A percentile compares a stretch with the other conserved stretches of the same genome.
Evolutionary conservation across 202 grass and related monocot species (phyloP).

Genomic region (Alloteropsis angusta): DNA sequence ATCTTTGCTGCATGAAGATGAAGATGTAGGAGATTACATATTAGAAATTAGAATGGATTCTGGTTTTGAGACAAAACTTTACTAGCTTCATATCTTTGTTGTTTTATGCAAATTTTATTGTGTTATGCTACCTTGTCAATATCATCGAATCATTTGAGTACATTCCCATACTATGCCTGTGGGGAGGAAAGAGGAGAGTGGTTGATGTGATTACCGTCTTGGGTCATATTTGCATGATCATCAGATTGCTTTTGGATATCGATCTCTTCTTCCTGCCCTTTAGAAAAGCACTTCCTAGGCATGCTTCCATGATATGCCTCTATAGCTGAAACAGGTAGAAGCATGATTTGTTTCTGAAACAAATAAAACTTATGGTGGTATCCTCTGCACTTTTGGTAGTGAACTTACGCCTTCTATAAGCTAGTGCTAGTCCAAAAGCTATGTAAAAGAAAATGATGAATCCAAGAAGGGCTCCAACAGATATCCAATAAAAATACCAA

Average conservation of each 20-base stretch:
- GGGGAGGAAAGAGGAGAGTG: neutral
- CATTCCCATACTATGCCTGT: neutral
- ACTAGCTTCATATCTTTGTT: neutral
- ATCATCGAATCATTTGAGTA: neutral
- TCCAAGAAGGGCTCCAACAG: conserved; percentile 51
- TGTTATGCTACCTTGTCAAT: neutral
- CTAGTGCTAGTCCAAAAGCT: conserved; percentile 49
- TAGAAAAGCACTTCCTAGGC: conserved; percentile 13
- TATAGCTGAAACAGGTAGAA: conserved; percentile 3
- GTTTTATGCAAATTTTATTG: neutral
- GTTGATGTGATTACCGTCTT: conserved; percentile 9
- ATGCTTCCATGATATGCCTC: conserved; percentile 28
- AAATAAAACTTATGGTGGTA: neutral
- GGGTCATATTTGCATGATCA: neutral
- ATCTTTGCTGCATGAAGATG: conserved; percentile 38
- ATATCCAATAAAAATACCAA: conserved; percentile 61
- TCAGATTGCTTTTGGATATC: neutral
- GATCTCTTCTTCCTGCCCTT: neutral
- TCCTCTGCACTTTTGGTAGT: neutral
- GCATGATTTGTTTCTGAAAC: neutral
- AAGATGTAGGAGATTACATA: neutral
- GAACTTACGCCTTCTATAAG: conserved; percentile 49
- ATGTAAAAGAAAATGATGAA: conserved; percentile 42
- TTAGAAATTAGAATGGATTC: neutral
- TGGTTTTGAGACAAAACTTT: neutral